Base-by-base conservation (phyloP, 768 basidiomycete species). In the Serendipita indica region DNA sequence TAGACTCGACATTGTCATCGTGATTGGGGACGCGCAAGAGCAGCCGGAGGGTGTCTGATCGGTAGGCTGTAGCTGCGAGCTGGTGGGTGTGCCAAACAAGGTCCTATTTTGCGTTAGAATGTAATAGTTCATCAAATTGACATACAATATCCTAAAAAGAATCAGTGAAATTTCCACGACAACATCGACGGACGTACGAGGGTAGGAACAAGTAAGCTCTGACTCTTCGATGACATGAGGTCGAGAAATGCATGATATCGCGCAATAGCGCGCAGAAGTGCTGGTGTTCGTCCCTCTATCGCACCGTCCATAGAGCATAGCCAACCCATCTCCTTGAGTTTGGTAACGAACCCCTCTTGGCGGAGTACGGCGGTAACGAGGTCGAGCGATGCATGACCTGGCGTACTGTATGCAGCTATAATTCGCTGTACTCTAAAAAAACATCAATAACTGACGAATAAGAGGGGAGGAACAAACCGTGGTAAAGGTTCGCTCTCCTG, bases 211-310 rank as follows among this genome's bases (percentile, higher is more conserved):
- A 58, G 27, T 4, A 39, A 43, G n/a, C 33, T 30, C 6, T 22
- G 22, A 6, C 32, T 39, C 3, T 27, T 43, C 4, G 39, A 14
- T 22, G 27, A 35, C 60, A 60, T 60, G 13, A 62, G 10, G 30
- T 39, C 35, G 32, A 63, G 72, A 32, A 66, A 80, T 78, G 76
- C 79, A 61, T 82, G 81, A 64, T 83, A 83, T 62, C 82, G 70
- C 5, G 76, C 73, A 27, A 79, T 67, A 1, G 74, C 69, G 7
- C 82, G 67, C 3, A 74, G 73, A 3, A 68, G 49, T 60, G 73
- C 72, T 33, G 75, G 71, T 33, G 68, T 66, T 5, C 60, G 61
- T 28, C 69, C 68, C 57, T 58, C 25, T 1, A n/a, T n/a, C 14
- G 68, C 66, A 58, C 81, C 80, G 52, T 69, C 73, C 3, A 66